Evolutionary conservation across 257 asterid genomes (phyloP), one percentile per base, ranked within the genome.

Genomic region (Solanum bukasovii): DNA sequence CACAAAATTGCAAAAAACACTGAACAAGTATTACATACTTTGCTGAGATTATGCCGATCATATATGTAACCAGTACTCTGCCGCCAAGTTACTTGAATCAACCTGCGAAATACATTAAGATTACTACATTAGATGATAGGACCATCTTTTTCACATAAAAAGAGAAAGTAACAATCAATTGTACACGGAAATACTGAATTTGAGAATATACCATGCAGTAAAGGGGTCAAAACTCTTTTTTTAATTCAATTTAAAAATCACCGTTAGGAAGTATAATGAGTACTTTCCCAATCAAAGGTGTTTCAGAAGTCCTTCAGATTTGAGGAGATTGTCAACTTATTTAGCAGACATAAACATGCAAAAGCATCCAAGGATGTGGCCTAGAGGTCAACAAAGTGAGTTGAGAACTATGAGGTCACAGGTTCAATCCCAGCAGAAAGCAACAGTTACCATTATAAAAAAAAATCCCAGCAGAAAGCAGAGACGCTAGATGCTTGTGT

Each of bases 31-130:
- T 29, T 16, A 95, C 98, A 87, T 91, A 97, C 99, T 84, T 90
- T 92, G 92, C 93, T 94, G 61, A 97, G 92, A 92, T 94, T 88
- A 93, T 92, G 90, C 82, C 92, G 94, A 94, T 94, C 96, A 89
- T 96, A 97, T 88, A 93, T 93, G 95, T 95, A 97, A 92, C 98
- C 99, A 88, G 92, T 94, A 81, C 93, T 93, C 92, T 90, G 88
- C 98, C 82, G 72, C 99, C 99, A 97, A 88, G 90, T 94, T 84
- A 97, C 95, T 92, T 95, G 99, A 96, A 93, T 91, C 93, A 97
- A 95, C 98, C 99, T 97, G 92, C 94, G 91, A 93, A 90, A 91
- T 85, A 90, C 70, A 5, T 44, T 16, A 27, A 44, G 42, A 81
- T 81, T 81, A 46, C 40, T 46, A 46, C 38, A 44, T 46, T 7